A percentile compares a stretch with the other conserved stretches of the same genome.
phyloP scores from a whole-genome alignment of 2,329 filamentous ascomycete genomes.

The Polychaeton citri region DNA sequence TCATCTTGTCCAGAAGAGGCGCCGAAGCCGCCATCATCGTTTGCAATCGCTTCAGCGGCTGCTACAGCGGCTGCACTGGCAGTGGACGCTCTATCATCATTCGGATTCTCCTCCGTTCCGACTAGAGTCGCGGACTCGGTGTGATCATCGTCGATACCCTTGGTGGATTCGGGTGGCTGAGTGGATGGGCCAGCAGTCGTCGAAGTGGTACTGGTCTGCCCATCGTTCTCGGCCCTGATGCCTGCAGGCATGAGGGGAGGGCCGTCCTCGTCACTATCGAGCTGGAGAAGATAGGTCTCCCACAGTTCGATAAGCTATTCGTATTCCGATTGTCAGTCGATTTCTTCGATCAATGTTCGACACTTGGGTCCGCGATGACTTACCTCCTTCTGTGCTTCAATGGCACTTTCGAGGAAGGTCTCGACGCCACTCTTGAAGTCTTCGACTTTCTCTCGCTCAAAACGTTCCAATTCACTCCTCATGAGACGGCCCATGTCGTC shows the following conservation, averaged over 20 bases:
- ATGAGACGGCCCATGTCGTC: constrained; percentile 96
- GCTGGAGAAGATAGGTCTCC: constrained; percentile 94
- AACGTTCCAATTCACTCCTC: constrained; percentile 80
- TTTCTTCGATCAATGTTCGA: constrained; percentile 1
- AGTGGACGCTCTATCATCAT: background rate
- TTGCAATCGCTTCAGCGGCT: background rate
- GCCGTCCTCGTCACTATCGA: constrained; percentile 84
- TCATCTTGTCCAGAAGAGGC: background rate
- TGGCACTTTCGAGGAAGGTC: constrained; percentile 90
- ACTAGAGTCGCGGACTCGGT: background rate
- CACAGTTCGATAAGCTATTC: constrained; percentile 67
- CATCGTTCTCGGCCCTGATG: background rate
- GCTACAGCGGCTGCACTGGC: background rate
- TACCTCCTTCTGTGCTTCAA: constrained; percentile 98
- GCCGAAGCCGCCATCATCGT: background rate
- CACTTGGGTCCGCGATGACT: constrained; percentile 18
- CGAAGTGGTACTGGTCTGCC: background rate
- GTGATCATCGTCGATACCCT: background rate
- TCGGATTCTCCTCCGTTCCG: background rate
- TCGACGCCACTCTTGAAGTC: constrained; percentile 98
- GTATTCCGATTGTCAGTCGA: constrained; percentile 10
- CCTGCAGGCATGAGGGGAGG: constrained; percentile 19
- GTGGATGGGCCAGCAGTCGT: background rate
- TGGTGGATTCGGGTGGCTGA: background rate
- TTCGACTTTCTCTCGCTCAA: constrained; percentile 95